A percentile compares a stretch with the other conserved stretches of the same genome.
Evolutionary conservation across 1,284 basidiomycete species (phyloP).

Genomic region (Meripilus lineatus): DNA sequence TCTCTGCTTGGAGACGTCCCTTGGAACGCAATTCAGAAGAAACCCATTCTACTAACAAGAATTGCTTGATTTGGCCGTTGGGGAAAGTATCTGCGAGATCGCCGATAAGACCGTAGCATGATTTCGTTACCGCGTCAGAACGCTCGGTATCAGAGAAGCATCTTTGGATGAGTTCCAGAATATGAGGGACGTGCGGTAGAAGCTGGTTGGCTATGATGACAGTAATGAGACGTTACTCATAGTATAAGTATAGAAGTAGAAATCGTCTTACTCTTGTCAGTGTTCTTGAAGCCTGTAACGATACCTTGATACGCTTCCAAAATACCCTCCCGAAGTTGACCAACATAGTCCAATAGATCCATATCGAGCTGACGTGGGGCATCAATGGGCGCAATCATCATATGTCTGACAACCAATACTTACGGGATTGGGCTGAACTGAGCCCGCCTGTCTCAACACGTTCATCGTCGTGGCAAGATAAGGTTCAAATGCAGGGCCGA

Average conservation of each 20-base stretch:
- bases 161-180: conserved; percentile 81
- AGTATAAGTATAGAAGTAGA: background rate
- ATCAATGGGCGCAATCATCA: conserved; percentile 5
- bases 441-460: conserved; percentile 88
- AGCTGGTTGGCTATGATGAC: conserved; percentile 51
- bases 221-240: conserved; percentile 12
- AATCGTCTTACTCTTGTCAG: conserved; percentile 58
- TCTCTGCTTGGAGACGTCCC: conserved; percentile 61
- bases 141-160: conserved; percentile 83
- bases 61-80: conserved; percentile 74
- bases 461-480: conserved; percentile 89
- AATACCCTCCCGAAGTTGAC: conserved; percentile 89
- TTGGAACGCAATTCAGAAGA: conserved; percentile 71
- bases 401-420: conserved; percentile 25
- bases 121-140: conserved; percentile 73
- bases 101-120: conserved; percentile 57
- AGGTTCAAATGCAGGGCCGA: conserved; percentile 84
- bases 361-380: conserved; percentile 61
- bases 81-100: conserved; percentile 90
- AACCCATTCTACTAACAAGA: conserved; percentile 82
- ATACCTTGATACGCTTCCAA: conserved; percentile 97
- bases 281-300: conserved; percentile 85
- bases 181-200: conserved; percentile 69
- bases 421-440: conserved; percentile 81
- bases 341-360: conserved; percentile 91